Evolutionary conservation across 2,329 filamentous ascomycete genomes (phyloP), one percentile per base, ranked within the genome.

Genomic region (Talaromyces albobiverticillius): DNA sequence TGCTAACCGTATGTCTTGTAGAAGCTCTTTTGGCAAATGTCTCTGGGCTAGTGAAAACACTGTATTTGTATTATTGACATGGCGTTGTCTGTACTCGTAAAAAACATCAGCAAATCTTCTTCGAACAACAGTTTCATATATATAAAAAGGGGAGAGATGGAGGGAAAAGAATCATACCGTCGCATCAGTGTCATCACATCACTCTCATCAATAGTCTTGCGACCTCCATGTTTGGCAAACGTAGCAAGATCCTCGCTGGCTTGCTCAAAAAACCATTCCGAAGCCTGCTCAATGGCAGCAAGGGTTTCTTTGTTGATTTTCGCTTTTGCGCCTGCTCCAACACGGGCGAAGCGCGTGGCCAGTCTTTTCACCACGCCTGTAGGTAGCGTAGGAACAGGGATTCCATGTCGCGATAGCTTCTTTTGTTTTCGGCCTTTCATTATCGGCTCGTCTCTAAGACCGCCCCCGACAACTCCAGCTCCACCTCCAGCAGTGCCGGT

Each of bases 191-290:
- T 85, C 53, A 90, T 76, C 63, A 95, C 84, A 68, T 96, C 91
- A 61, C 82, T 87, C 69, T 94, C 89, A 63, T 95, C 89, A 61
- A 96, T 90, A 2, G 85, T 90, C 71, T 88, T 94, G 29, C 91
- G 83, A 29, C 88, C 87, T 4, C 88, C 90, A 69, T 96, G 91
- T 57, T 84, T 80, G 16, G 91, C 88, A 69, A 92, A 96, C 2
- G 85, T 86, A 11, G 83, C 82, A 52, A 96, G 73, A 66, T 95
- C 90, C 57, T 91, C 88, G 46, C 88, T 85, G 2, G 89, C 76
- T 70, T 96, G 91, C 72, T 95, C 90, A 68, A 96, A 95, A 70
- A 91, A 96, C 87, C 90, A 94, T 58, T 95, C 89, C 2, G 89
- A 89, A 1, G 90, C 89, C 67, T 90, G 86, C 64, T 87, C 85